These are phyloP conservation scores for Raphidocelis subcapitata DNA, from an alignment of 139 green algal species.

Conservation along the genomic window DNA sequence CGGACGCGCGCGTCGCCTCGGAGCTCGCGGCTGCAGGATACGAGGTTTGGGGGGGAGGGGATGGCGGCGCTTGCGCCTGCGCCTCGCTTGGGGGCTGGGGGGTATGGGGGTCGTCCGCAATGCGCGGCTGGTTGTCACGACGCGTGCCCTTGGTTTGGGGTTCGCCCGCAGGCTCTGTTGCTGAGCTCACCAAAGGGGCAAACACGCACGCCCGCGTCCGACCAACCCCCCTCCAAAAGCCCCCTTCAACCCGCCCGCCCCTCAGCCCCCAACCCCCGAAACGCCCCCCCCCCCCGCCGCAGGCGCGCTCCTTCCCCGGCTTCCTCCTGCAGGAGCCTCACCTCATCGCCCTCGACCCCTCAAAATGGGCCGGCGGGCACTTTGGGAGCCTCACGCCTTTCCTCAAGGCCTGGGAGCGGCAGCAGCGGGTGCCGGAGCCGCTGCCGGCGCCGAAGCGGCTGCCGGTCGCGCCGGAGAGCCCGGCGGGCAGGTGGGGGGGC, in stretches of 20 bases:
- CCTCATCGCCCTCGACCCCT: slow-evolving; percentile 40
- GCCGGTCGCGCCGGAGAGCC: slow-evolving; percentile 21
- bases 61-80: no score
- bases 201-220: no score
- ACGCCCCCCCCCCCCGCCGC: not conserved
- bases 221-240: no score
- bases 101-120: no score
- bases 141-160: no score
- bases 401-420: slow-evolving; percentile 22
- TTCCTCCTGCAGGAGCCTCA: slow-evolving; percentile 27
- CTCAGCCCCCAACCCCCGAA: no score
- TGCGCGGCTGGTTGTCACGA: no score
- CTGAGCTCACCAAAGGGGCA: no score
- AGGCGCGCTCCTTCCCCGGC: slow-evolving; percentile 12
- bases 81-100: no score
- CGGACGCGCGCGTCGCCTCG: slow-evolving; percentile 28
- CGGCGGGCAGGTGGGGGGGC: not conserved
- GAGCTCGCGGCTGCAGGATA: slow-evolving; percentile 35
- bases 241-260: no score
- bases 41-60: slow-evolving; percentile 1
- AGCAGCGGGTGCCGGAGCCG: slow-evolving; percentile 7
- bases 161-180: no score
- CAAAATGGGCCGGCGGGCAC: slow-evolving; percentile 43
- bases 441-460: slow-evolving; percentile 30
- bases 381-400: slow-evolving; percentile 67